Percentiles rank a stretch among this genome's conserved stretches.
Conservation (phyloP, 257 asterid species). For the Asclepias syriaca region DNA sequence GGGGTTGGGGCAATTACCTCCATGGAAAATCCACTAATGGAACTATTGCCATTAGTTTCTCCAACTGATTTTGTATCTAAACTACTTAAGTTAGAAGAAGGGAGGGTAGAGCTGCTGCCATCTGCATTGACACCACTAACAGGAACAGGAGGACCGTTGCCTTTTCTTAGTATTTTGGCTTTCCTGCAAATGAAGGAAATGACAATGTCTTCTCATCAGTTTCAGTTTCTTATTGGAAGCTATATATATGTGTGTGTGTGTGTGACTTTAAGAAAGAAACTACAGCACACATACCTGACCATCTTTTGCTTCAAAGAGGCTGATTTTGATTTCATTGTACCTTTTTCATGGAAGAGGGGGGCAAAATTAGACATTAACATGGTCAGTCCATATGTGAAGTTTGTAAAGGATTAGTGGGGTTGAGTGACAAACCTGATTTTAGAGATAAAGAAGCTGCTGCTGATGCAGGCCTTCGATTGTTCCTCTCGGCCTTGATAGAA, state of each 20-base stretch:
- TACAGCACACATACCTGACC: slow-evolving; percentile 44
- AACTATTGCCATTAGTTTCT: slow-evolving; percentile 16
- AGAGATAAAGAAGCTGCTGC: slow-evolving; percentile 35
- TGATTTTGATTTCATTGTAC: slow-evolving; percentile 44
- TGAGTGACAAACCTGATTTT: slow-evolving; percentile 59
- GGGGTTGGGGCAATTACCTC: not conserved
- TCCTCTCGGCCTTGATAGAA: slow-evolving; percentile 75
- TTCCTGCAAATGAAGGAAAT: slow-evolving; percentile 44
- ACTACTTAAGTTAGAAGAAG: slow-evolving; percentile 5
- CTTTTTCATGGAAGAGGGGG: slow-evolving; percentile 26
- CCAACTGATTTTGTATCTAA: slow-evolving; percentile 21
- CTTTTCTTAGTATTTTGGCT: slow-evolving; percentile 62
- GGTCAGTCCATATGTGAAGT: not conserved
- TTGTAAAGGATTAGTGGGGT: slow-evolving; percentile 1
- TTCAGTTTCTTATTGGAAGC: not conserved
- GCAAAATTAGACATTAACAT: slow-evolving; percentile 16
- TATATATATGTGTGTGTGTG: no score
- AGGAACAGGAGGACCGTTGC: slow-evolving; percentile 32
- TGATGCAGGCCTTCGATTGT: slow-evolving; percentile 43
- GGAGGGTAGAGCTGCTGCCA: slow-evolving; percentile 14
- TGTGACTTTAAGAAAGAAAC: not conserved
- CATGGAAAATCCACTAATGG: not conserved
- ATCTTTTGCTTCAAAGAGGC: slow-evolving; percentile 40
- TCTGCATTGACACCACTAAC: slow-evolving; percentile 32
- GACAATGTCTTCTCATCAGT: not conserved